Evolutionary conservation across 1,284 basidiomycete species (phyloP).

Genomic region (Cryptococcus sp.): DNA sequence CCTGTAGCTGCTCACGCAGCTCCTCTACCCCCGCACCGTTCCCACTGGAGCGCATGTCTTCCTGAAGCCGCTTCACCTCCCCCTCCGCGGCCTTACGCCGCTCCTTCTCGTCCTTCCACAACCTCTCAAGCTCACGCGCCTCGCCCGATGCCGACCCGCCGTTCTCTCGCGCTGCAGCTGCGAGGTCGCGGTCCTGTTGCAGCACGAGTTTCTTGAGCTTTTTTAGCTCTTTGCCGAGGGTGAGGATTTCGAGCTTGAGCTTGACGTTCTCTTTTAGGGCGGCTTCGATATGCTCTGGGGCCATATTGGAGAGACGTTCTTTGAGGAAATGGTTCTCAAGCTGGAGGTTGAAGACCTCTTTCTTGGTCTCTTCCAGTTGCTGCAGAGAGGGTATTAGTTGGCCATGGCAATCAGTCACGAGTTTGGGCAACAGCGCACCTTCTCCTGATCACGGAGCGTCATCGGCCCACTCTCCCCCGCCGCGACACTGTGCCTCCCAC

Average conservation of each 20-base stretch:
- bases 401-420: too few species aligned
- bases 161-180: constrained; percentile 29
- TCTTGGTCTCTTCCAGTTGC: constrained; percentile 91
- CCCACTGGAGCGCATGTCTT: constrained; percentile 60
- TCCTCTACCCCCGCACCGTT: constrained; percentile 58
- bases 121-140: constrained; percentile 28
- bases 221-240: constrained; percentile 87
- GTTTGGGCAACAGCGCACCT: constrained; percentile 57
- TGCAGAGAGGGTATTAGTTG: constrained; percentile 46
- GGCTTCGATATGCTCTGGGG: constrained; percentile 85
- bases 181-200: constrained; percentile 65
- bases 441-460: constrained; percentile 89
- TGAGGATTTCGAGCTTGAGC: constrained; percentile 88
- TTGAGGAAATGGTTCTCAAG: constrained; percentile 90
- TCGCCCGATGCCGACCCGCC: constrained; percentile 37
- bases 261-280: constrained; percentile 91
- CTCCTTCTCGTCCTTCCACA: constrained; percentile 46
- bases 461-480: constrained; percentile 49
- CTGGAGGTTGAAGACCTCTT: constrained; percentile 92
- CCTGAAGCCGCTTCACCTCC: constrained; percentile 48
- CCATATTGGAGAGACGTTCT: constrained; percentile 74
- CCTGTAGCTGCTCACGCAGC: constrained; percentile 62
- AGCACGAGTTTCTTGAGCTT: constrained; percentile 82
- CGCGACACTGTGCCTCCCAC: constrained; percentile 47
- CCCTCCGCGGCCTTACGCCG: constrained; percentile 28